Conservation (phyloP, 352 stramenopile species). For the Globisporangium okanoganense region DNA sequence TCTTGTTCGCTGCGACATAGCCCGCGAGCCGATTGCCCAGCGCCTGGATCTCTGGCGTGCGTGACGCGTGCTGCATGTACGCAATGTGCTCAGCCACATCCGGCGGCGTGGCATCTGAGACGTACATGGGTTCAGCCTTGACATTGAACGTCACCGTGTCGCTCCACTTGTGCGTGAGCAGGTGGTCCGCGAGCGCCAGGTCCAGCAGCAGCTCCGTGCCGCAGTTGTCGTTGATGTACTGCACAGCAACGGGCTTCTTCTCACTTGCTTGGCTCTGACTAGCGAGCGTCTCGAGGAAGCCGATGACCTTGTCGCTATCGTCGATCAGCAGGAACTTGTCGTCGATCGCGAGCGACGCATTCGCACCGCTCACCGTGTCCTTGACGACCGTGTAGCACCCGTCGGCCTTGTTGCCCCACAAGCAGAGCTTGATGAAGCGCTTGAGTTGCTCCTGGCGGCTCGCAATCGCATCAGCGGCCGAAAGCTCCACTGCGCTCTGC, state of each 20-base stretch:
- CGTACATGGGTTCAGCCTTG: slow-evolving; percentile 72
- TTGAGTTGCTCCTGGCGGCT: slow-evolving; percentile 58
- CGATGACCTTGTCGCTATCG: slow-evolving; percentile 46
- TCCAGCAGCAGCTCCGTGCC: slow-evolving; percentile 68
- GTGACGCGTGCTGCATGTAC: slow-evolving; percentile 36
- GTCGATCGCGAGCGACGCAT: slow-evolving; percentile 49
- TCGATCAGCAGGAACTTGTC: slow-evolving; percentile 61
- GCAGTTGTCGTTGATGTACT: slow-evolving; percentile 82
- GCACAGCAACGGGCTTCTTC: slow-evolving; percentile 18
- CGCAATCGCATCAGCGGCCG: slow-evolving; percentile 22
- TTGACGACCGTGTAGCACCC: slow-evolving; percentile 76
- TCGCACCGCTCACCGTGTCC: slow-evolving; percentile 50
- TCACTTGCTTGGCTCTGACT: neutral
- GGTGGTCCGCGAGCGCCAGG: slow-evolving; percentile 57
- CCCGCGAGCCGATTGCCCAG: slow-evolving; percentile 37
- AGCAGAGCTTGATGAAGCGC: slow-evolving; percentile 51
- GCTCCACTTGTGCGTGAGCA: slow-evolving; percentile 48
- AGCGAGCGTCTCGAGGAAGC: slow-evolving; percentile 26
- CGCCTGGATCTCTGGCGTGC: slow-evolving; percentile 34
- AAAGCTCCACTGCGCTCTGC: slow-evolving; percentile 44
- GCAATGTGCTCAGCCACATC: slow-evolving; percentile 63
- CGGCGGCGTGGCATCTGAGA: slow-evolving; percentile 60
- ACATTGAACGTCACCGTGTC: slow-evolving; percentile 58
- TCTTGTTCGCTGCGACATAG: slow-evolving; percentile 25
- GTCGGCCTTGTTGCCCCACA: slow-evolving; percentile 80